These are phyloP conservation scores for Penicillium sp. DNA, from an alignment of 2,329 filamentous ascomycete genomes.

Conservation along the genomic window DNA sequence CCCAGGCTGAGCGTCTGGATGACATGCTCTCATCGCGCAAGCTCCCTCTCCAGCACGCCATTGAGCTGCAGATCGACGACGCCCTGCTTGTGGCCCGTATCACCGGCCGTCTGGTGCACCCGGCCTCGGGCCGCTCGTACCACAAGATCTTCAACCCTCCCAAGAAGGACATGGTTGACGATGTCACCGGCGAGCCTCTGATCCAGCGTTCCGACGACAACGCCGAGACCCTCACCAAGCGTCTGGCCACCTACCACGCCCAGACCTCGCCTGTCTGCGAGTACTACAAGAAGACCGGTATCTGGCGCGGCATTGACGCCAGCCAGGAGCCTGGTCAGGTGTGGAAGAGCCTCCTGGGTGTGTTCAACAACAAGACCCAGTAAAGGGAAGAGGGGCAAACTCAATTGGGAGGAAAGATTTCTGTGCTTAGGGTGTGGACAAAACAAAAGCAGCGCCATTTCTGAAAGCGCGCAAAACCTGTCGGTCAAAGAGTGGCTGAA, in stretches of 20 bases:
- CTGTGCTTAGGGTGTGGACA: neutral
- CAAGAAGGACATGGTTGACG: constrained; percentile 91
- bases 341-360: constrained; percentile 87
- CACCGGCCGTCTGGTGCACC: constrained; percentile 94
- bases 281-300: constrained; percentile 97
- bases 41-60: constrained; percentile 88
- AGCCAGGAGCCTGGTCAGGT: constrained; percentile 95
- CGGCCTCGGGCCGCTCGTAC: constrained; percentile 93
- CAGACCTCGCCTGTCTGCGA: constrained; percentile 91
- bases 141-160: constrained; percentile 99
- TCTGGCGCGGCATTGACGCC: constrained; percentile 95
- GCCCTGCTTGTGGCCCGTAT: constrained; percentile 91
- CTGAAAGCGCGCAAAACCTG: constrained; percentile 48
- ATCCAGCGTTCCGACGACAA: constrained; percentile 98
- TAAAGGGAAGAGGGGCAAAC: neutral
- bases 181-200: constrained; percentile 93
- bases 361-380: constrained; percentile 73
- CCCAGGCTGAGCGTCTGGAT: constrained; percentile 93
- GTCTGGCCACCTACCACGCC: constrained; percentile 87
- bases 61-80: constrained; percentile 98
- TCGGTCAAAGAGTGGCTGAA: constrained; percentile 30
- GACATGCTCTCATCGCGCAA: constrained; percentile 80
- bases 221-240: constrained; percentile 93
- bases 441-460: constrained; percentile 51
- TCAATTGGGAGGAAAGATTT: constrained; percentile 2